A percentile compares a stretch with the other conserved stretches of the same genome.
Conservation (phyloP, 306 rosid genomes). For the Prunus mume region DNA sequence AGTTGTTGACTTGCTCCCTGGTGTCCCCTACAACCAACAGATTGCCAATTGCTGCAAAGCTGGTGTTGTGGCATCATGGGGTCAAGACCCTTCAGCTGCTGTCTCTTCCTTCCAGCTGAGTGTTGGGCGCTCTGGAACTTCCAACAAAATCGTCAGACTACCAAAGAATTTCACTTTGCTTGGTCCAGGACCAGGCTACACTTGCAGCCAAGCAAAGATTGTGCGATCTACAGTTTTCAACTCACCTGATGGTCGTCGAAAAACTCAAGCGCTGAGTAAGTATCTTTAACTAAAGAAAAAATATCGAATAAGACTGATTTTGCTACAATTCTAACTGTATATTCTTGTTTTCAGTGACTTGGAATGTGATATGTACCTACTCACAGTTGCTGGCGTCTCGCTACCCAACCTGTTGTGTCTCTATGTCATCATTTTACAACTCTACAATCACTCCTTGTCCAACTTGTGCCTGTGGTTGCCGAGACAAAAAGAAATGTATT, state of each 20-base stretch:
- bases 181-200: slow-evolving; percentile 75
- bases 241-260: slow-evolving; percentile 61
- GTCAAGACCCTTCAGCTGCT: slow-evolving; percentile 59
- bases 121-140: slow-evolving; percentile 70
- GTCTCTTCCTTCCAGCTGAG: slow-evolving; percentile 72
- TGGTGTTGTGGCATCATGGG: slow-evolving; percentile 77
- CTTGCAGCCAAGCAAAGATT: slow-evolving; percentile 69
- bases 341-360: slow-evolving; percentile 62
- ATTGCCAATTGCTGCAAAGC: slow-evolving; percentile 63
- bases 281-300: background rate
- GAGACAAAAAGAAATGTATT: slow-evolving; percentile 39
- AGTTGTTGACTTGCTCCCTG: slow-evolving; percentile 70
- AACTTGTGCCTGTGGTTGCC: slow-evolving; percentile 90
- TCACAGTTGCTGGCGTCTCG: slow-evolving; percentile 84
- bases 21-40: slow-evolving; percentile 76
- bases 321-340: background rate
- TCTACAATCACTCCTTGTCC: slow-evolving; percentile 72
- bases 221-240: slow-evolving; percentile 56
- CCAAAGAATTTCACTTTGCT: slow-evolving; percentile 67
- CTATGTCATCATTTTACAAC: slow-evolving; percentile 85
- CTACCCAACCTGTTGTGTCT: slow-evolving; percentile 91
- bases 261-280: slow-evolving; percentile 63
- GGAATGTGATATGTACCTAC: slow-evolving; percentile 94
- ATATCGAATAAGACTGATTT: background rate
- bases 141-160: slow-evolving; percentile 70